Base-by-base conservation (phyloP, 805 yeast genomes). In the Nakazawaea laoshanensis region DNA sequence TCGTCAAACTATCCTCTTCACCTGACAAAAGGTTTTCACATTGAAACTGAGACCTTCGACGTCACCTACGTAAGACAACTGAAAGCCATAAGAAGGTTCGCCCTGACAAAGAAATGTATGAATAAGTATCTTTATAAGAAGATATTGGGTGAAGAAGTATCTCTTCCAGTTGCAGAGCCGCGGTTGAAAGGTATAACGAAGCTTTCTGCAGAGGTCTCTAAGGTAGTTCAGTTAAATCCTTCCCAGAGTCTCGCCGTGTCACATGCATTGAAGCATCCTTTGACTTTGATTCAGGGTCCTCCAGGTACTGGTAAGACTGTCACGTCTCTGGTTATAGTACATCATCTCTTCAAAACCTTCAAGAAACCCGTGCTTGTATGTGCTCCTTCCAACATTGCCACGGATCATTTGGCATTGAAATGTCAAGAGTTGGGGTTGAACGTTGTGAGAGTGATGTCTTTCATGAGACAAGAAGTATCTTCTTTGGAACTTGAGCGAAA, bases 271-370 rank as follows among this genome's bases (percentile, higher is more conserved):
- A 70, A 69, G 45, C 64, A 74, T 42, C 95, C 94, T 2, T 61
- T 87, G 27, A 72, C 92, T 5, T 64, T 86, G 43, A 85, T 86
- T 41, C 96, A 88, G 53, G 96, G 96, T 12, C 96, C 96, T 7
- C 96, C 96, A 3, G 95, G 95, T 42, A 88, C 96, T 0, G 96
- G 96, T 52, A 88, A 88, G 50, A 88, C 96, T 1, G 94, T 85
- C 11, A 87, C 95, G 0, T 85, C 95, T 0, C 89, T 95, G 2
- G 78, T 94, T 0, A 83, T 88, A 37, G 72, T 87, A 19, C 79
- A 83, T 45, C 95, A 85, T 47, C 59, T 86, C 34, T 23, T 65
- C 76, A 3, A 71, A 74, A 48, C 77, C 39, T 73, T 71, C 44
- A 70, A 71, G 35, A 77, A 73, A 30, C 71, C 73, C 40, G 74